phyloP scores from a whole-genome alignment of 306 rosid species.

The Prunus mongolica region DNA sequence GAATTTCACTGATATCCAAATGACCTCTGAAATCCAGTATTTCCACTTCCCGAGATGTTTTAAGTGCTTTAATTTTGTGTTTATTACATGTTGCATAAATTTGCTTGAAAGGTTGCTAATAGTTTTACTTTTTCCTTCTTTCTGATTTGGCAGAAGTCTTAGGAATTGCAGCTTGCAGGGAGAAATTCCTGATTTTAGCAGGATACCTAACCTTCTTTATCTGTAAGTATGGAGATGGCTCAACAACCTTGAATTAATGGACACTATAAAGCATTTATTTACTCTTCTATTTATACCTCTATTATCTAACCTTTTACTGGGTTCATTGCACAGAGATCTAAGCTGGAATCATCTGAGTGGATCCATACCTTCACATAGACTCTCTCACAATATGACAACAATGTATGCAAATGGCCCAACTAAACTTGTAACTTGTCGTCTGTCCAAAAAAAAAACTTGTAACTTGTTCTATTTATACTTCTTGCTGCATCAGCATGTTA shows the following conservation, averaged over 20 bases:
- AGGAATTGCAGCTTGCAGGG: slow-evolving; percentile 85
- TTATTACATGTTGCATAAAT: background rate
- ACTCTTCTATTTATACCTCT: background rate
- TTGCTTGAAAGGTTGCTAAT: background rate
- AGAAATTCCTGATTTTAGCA: slow-evolving; percentile 69
- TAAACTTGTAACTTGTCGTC: background rate
- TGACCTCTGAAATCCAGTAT: background rate
- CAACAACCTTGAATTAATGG: background rate
- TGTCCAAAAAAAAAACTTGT: background rate
- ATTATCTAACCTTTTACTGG: slow-evolving; percentile 16
- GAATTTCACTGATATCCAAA: background rate
- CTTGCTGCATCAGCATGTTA: background rate
- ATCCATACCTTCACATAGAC: slow-evolving; percentile 48
- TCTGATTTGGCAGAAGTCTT: slow-evolving; percentile 65
- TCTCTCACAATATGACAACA: slow-evolving; percentile 63
- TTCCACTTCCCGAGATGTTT: background rate
- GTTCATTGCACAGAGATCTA: slow-evolving; percentile 65
- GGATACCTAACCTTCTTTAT: slow-evolving; percentile 49
- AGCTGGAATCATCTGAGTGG: slow-evolving; percentile 73
- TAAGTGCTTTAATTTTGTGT: background rate
- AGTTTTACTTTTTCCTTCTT: background rate
- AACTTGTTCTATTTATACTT: background rate
- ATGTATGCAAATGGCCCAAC: slow-evolving; percentile 44
- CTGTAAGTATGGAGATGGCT: slow-evolving; percentile 50
- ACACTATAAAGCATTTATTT: background rate